Base-by-base conservation (phyloP, 2,329 filamentous ascomycete species). In the Cladophialophora yegresii region DNA sequence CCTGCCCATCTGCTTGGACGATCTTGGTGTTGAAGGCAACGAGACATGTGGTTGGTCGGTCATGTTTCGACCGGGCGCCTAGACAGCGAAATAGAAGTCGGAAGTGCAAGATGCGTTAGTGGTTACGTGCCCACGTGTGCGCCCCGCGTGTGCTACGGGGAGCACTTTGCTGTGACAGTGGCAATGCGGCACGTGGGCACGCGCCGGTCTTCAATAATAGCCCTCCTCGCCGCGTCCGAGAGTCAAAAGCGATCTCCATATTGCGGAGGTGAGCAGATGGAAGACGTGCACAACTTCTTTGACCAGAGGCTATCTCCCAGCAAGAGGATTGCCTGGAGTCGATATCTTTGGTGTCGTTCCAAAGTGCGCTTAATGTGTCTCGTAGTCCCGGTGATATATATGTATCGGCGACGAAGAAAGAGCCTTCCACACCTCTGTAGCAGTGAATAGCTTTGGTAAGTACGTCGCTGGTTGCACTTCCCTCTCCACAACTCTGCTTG, bases 1-100 rank as follows among this genome's bases (percentile, higher is more conserved):
- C 64, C 56, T 56, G 62, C 36, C 47, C 53, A 51, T 16, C 45
- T 61, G 53, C 66, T 66, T 66, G 61, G 58, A 57, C 49, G 56
- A 61, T 62, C 61, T 62, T 64, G 61, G 61, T 53, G 63, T 60
- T 60, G 64, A 28, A 64, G 54, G 45, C 32, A 33, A 10, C 16
- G 22, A 47, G 56, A 33, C 51, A 54, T 62, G 54, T 63, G 66
- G 61, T 68, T 66, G 66, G 64, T 63, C 54, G 63, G 54, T 53
- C 58, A 32, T 40, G 20, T 43, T 58, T 51, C 49, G 54, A 30
- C 33, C 36, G 64, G 66, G 66, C 66, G 66, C 66, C 61, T 68
- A 68, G 65, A 57, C 3, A 51, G 22, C 30, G 60, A 53, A 40
- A 36, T n/a, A 40, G 47, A 50, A 22, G 28, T 40, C 47, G 28